Evolutionary conservation across 495 filamentous ascomycete species (phyloP), one percentile per base, ranked within the genome.

Genomic region (Daldinia decipiens): DNA sequence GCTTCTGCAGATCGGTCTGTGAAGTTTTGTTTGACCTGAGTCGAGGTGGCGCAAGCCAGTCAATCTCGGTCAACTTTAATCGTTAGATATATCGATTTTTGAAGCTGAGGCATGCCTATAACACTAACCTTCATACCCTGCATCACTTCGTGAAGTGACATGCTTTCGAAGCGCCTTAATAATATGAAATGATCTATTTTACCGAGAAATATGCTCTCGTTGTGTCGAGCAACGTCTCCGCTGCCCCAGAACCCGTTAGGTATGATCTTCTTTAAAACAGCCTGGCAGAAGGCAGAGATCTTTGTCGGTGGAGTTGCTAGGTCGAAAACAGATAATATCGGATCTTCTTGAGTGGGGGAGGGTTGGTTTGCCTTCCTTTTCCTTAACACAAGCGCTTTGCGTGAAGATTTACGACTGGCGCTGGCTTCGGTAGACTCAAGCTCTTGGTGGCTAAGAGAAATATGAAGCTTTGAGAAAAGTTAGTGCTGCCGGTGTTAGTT

Each of bases 241-340:
- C 68, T 70, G 1, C 95, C 95, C 86, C 91, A 97, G 62, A 97
- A 93, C 9, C 81, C 87, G 9, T 80, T 79, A 1, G 95, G 94
- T 32, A 99, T 85, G n/a, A 97, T 79, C 45, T 86, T 91, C 11
- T 80, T 81, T 5, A 98, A 71, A 3, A 91, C 89, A 7, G 93
- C 90, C 59, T 91, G 89, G 74, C 94, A 97, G 74, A 97, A 98
- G 3, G 95, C 92, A 5, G 95, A 97, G 11, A 98, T 89, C 21
- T 87, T 84, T 0, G 91, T 81, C 4, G 82, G 64, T 1, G 93
- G 86, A 5, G 89, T 94, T 3, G 93, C 92, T 67, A 93, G 83
- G 38, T 92, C 90, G 17, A 88, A 87, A 32, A 97, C 82, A 3
- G 79, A 77, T 0, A 61, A 56, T 7, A 38, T 40, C 17, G 45